Percentiles rank a stretch among this genome's conserved stretches.
Conservation (phyloP, 1,139 yeast genomes). For the Candida neerlandica region DNA sequence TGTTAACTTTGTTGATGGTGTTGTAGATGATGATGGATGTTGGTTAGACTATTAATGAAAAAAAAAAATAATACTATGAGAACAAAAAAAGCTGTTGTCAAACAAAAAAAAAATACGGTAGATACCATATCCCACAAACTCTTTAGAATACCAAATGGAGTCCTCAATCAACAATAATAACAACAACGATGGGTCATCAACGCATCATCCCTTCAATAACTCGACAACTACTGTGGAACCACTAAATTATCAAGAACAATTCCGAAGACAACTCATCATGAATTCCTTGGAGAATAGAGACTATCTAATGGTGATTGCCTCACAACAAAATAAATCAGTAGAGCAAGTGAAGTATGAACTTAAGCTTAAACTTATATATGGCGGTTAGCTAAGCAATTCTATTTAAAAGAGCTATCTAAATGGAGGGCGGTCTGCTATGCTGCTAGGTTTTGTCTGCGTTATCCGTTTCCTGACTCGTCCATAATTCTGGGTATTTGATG, state of each 20-base stretch:
- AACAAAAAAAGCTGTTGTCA: neutral
- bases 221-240: conserved; percentile 9
- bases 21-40: neutral
- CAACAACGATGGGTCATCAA: neutral
- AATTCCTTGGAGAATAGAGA: conserved; percentile 48
- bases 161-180: neutral
- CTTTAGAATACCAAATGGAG: neutral
- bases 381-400: conserved; percentile 6
- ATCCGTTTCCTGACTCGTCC: conserved; percentile 3
- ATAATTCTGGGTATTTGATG: conserved; percentile 9
- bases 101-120: neutral
- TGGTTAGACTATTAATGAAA: neutral
- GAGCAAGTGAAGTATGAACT: conserved; percentile 48
- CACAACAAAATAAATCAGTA: conserved; percentile 46
- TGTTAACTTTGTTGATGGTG: conserved; percentile 3
- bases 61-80: neutral
- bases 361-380: conserved; percentile 22
- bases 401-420: conserved; percentile 21
- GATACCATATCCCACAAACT: neutral
- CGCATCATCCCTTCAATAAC: neutral
- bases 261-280: conserved; percentile 40
- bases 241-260: conserved; percentile 40
- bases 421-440: conserved; percentile 23
- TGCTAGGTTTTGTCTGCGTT: conserved; percentile 3
- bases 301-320: conserved; percentile 45